Evolutionary conservation across 2,329 filamentous ascomycete species (phyloP).

Genomic region (Leptographium procerum): DNA sequence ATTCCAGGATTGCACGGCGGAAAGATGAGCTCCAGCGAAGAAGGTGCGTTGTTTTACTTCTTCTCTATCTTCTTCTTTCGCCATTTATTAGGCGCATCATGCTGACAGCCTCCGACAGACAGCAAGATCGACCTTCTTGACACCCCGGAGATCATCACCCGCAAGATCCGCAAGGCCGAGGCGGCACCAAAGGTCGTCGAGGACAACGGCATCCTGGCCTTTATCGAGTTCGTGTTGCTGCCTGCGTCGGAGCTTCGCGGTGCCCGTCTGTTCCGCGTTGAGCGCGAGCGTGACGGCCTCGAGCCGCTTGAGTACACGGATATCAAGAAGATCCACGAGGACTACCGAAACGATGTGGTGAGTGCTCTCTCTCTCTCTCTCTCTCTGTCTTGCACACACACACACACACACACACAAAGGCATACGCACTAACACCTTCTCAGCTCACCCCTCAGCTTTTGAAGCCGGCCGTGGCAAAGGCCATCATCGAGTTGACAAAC

Average conservation of each 20-base stretch:
- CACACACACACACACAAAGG: too few species aligned
- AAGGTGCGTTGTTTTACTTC: too few species aligned
- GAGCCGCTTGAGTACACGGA: conserved; percentile 72
- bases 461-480: conserved; percentile 71
- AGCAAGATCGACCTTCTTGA: conserved; percentile 95
- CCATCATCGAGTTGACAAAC: conserved; percentile 59
- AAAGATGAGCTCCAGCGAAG: conserved; percentile 75
- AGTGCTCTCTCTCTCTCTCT: neutral
- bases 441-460: conserved; percentile 70
- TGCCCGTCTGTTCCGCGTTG: conserved; percentile 54
- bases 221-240: conserved; percentile 79
- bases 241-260: conserved; percentile 58
- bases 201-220: conserved; percentile 76
- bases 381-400: neutral
- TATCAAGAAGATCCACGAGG: conserved; percentile 63
- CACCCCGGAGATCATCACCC: conserved; percentile 56
- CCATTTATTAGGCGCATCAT: neutral
- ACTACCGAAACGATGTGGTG: conserved; percentile 63
- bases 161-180: conserved; percentile 79
- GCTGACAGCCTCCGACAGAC: conserved; percentile 33
- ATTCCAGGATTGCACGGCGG: conserved; percentile 73
- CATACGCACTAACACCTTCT: conserved; percentile 24
- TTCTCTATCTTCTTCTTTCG: conserved; percentile 6
- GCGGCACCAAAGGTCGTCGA: conserved; percentile 66
- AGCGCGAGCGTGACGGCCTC: conserved; percentile 48